Conservation (phyloP, 1,284 basidiomycete species). For the Cystobasidium sp. region DNA sequence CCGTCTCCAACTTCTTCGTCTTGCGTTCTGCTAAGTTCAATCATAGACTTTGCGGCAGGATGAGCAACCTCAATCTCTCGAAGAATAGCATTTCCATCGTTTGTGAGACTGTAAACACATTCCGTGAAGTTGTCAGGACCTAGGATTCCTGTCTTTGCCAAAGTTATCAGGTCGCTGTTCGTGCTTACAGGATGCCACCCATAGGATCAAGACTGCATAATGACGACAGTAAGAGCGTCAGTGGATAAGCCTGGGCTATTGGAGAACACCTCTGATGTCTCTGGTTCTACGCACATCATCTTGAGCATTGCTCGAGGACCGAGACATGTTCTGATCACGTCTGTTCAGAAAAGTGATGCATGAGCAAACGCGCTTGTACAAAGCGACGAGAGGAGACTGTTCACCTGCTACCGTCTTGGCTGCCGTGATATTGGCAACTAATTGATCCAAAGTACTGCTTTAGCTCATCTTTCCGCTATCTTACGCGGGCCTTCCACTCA, state of each 20-base stretch:
- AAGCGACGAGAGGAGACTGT: slow-evolving; percentile 46
- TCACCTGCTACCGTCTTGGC: slow-evolving; percentile 71
- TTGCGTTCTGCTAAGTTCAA: slow-evolving; percentile 94
- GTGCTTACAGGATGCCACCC: slow-evolving; percentile 87
- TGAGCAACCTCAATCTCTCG: slow-evolving; percentile 98
- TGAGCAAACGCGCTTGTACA: slow-evolving; percentile 3
- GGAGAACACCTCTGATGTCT: background rate
- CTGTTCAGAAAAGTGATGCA: slow-evolving; percentile 61
- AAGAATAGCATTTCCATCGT: slow-evolving; percentile 96
- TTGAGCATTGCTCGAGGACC: slow-evolving; percentile 98
- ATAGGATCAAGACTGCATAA: slow-evolving; percentile 65
- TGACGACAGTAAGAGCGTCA: background rate
- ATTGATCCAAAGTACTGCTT: slow-evolving; percentile 53
- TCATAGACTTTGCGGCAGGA: slow-evolving; percentile 99
- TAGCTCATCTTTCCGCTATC: background rate
- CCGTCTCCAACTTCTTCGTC: slow-evolving; percentile 99
- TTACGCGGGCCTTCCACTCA: slow-evolving; percentile 10
- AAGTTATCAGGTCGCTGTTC: no score
- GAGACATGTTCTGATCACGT: slow-evolving; percentile 97
- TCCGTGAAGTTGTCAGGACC: slow-evolving; percentile 1
- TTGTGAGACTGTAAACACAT: slow-evolving; percentile 73
- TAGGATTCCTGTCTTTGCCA: no score
- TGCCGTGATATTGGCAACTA: slow-evolving; percentile 95
- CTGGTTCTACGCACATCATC: slow-evolving; percentile 71
- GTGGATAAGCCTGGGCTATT: background rate